Conservation (phyloP, 140 eudicot species). For the Stevia rebaudiana region DNA sequence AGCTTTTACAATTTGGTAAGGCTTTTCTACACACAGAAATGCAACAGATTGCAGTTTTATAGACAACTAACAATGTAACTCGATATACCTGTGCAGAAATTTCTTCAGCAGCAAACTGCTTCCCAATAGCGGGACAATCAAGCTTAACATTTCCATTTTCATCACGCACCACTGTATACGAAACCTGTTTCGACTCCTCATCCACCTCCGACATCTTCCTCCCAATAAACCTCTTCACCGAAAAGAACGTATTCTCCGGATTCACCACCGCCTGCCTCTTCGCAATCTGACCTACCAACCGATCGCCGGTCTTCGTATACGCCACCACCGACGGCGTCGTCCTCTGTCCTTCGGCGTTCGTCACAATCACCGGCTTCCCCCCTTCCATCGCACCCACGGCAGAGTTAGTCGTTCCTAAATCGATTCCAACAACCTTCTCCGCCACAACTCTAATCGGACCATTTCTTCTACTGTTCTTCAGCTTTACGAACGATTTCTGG, state of each 20-base stretch:
- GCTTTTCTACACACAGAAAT: too few species aligned
- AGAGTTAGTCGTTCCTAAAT: slow-evolving; percentile 71
- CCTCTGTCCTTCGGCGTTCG: slow-evolving; percentile 75
- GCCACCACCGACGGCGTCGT: slow-evolving; percentile 81
- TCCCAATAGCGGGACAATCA: slow-evolving; percentile 79
- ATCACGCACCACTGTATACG: slow-evolving; percentile 58
- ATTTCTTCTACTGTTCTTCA: slow-evolving; percentile 8
- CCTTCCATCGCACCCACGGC: slow-evolving; percentile 94
- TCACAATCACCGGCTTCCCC: slow-evolving; percentile 62
- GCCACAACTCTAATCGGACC: slow-evolving; percentile 38
- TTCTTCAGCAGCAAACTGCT: slow-evolving; percentile 70
- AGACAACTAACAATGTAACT: neutral
- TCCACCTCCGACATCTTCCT: slow-evolving; percentile 84
- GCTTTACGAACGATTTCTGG: slow-evolving; percentile 28
- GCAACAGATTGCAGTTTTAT: too few species aligned
- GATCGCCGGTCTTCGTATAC: slow-evolving; percentile 61
- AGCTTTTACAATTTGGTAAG: neutral
- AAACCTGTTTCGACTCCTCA: slow-evolving; percentile 77
- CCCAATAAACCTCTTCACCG: slow-evolving; percentile 81
- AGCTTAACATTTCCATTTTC: slow-evolving; percentile 83
- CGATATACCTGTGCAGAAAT: slow-evolving; percentile 72
- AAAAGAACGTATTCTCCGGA: slow-evolving; percentile 72
- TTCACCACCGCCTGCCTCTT: slow-evolving; percentile 82
- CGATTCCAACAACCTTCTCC: slow-evolving; percentile 82
- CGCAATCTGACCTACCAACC: slow-evolving; percentile 77